Evolutionary conservation across 2,329 filamentous ascomycete genomes (phyloP).

Genomic region (Fusarium cicatricum): DNA sequence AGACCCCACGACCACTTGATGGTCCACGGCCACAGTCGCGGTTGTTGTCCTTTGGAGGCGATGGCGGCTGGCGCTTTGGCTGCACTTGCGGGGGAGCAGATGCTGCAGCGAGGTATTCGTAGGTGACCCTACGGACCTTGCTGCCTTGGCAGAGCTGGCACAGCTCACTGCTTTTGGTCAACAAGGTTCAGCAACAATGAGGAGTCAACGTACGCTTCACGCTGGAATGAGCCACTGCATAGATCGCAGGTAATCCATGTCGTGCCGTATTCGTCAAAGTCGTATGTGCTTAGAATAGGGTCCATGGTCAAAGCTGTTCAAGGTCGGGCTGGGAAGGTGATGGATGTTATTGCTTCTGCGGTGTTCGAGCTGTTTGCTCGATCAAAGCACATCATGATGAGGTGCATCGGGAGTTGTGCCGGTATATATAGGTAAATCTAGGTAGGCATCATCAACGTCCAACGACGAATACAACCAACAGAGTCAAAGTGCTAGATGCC

Average conservation of each 20-base stretch:
- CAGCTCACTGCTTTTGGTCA: slow-evolving; percentile 11
- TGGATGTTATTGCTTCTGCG: not conserved
- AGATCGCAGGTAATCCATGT: slow-evolving; percentile 40
- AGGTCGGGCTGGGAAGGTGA: slow-evolving; percentile 1
- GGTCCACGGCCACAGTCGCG: slow-evolving; percentile 21
- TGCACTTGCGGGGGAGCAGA: slow-evolving; percentile 10
- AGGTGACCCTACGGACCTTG: slow-evolving; percentile 36
- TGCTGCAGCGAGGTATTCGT: slow-evolving; percentile 28
- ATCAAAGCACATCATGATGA: not conserved
- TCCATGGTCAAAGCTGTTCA: not conserved
- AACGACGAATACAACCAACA: slow-evolving; percentile 11
- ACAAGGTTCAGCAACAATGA: not conserved
- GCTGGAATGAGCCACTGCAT: slow-evolving; percentile 37
- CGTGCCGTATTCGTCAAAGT: slow-evolving; percentile 37
- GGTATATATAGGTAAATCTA: slow-evolving; percentile 33
- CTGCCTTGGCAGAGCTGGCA: slow-evolving; percentile 38
- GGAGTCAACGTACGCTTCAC: slow-evolving; percentile 22
- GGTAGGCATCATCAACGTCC: slow-evolving; percentile 3
- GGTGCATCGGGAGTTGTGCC: slow-evolving; percentile 3
- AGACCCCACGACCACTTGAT: slow-evolving; percentile 25
- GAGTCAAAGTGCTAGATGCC: slow-evolving; percentile 1
- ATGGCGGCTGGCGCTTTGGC: slow-evolving; percentile 18
- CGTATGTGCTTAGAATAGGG: slow-evolving; percentile 25
- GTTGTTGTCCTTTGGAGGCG: slow-evolving; percentile 23
- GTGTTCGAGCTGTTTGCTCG: not conserved